Evolutionary conservation across 176 grass and related monocot genomes (phyloP).

Genomic region (Zoysia pacifica): DNA sequence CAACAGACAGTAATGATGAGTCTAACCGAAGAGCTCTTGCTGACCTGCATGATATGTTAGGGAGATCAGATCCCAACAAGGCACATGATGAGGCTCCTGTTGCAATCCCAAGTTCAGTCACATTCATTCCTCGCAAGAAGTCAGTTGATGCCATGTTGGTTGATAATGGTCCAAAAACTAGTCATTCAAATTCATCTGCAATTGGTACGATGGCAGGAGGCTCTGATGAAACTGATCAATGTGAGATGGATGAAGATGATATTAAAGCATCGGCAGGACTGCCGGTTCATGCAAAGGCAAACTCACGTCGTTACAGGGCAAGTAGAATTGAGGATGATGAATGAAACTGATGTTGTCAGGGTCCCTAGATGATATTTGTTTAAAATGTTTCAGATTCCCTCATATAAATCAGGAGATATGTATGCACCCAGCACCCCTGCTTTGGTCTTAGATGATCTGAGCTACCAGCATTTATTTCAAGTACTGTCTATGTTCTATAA

Average conservation of each 20-base stretch:
- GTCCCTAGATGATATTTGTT: slow-evolving; percentile 7
- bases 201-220: slow-evolving; percentile 40
- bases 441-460: slow-evolving; percentile 40
- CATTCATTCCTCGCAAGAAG: slow-evolving; percentile 81
- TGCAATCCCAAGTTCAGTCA: slow-evolving; percentile 64
- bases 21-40: slow-evolving; percentile 75
- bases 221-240: slow-evolving; percentile 57
- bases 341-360: slow-evolving; percentile 23
- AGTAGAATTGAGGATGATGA: slow-evolving; percentile 40
- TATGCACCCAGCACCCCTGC: slow-evolving; percentile 33
- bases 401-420: slow-evolving; percentile 32
- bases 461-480: slow-evolving; percentile 9
- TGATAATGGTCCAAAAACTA: slow-evolving; percentile 49
- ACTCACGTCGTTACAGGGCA: slow-evolving; percentile 47
- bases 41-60: slow-evolving; percentile 62
- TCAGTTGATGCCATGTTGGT: slow-evolving; percentile 65
- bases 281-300: slow-evolving; percentile 36
- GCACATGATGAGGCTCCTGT: slow-evolving; percentile 46
- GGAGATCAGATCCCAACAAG: slow-evolving; percentile 45
- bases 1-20: slow-evolving; percentile 47
- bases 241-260: slow-evolving; percentile 79
- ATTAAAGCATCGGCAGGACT: slow-evolving; percentile 15
- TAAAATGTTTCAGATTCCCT: slow-evolving; percentile 17
- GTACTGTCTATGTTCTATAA: background rate
- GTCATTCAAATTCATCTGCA: slow-evolving; percentile 39